Conservation (phyloP, 164 flowering plant genomes). For the Houttuynia cordata region DNA sequence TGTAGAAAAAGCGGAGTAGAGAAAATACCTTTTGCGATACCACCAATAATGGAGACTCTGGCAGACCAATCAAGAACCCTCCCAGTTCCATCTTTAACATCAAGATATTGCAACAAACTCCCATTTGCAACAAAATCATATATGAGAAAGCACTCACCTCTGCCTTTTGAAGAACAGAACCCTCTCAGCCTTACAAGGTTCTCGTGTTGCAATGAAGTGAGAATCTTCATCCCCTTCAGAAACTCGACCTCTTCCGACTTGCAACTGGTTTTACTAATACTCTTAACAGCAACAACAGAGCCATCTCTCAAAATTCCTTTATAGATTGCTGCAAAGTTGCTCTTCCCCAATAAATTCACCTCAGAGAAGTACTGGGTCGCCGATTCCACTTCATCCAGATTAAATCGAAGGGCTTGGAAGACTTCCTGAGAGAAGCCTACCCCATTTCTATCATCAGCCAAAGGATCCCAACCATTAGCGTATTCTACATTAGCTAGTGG, state of each 20-base stretch:
- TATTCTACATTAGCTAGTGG: constrained; percentile 80
- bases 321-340: constrained; percentile 55
- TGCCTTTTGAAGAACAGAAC: constrained; percentile 80
- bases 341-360: constrained; percentile 66
- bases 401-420: constrained; percentile 47
- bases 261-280: constrained; percentile 73
- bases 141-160: constrained; percentile 89
- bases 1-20: not conserved
- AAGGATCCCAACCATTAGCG: constrained; percentile 86
- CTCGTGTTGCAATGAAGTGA: constrained; percentile 69
- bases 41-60: constrained; percentile 59
- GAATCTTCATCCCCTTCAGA: constrained; percentile 58
- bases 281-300: constrained; percentile 62
- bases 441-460: constrained; percentile 38
- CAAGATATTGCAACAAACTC: constrained; percentile 57
- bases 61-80: constrained; percentile 74
- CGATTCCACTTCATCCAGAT: constrained; percentile 77
- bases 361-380: constrained; percentile 91
- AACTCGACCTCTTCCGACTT: constrained; percentile 79
- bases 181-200: constrained; percentile 72
- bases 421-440: constrained; percentile 52
- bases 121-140: constrained; percentile 78
- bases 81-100: constrained; percentile 34
- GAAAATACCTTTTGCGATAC: constrained; percentile 79
- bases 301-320: constrained; percentile 79